Evolutionary conservation across 768 basidiomycete genomes (phyloP).

Genomic region (Amanita thiersii): DNA sequence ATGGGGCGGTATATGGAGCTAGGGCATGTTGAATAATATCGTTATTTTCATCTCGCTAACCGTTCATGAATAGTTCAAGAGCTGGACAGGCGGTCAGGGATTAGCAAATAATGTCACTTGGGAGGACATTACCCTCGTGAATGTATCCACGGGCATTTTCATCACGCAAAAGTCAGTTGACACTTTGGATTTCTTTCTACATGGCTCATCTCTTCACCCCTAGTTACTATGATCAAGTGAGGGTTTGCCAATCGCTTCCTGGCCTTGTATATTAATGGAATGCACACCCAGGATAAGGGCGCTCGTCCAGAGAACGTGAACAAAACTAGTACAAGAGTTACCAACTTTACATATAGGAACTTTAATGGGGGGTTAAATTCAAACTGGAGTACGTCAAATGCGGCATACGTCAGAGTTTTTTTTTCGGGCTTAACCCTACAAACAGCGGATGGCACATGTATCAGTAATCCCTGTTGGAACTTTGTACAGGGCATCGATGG

Average conservation of each 20-base stretch:
- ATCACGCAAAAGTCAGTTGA: constrained; percentile 33
- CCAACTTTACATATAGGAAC: constrained; percentile 27
- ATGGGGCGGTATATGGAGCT: constrained; percentile 40
- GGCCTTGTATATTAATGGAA: background rate
- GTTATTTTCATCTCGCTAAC: too few relatives aligned
- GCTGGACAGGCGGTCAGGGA: constrained; percentile 40
- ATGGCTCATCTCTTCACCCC: background rate
- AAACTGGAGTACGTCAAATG: constrained; percentile 26
- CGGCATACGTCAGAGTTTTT: background rate
- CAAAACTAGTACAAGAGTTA: constrained; percentile 25
- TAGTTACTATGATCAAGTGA: constrained; percentile 44
- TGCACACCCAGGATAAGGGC: constrained; percentile 21
- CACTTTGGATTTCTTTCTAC: background rate
- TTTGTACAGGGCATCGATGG: constrained; percentile 24
- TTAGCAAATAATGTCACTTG: constrained; percentile 40
- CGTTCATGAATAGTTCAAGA: constrained; percentile 30
- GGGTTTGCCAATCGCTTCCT: background rate
- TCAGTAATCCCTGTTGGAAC: constrained; percentile 32
- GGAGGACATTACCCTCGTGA: constrained; percentile 33
- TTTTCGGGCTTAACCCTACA: too few relatives aligned
- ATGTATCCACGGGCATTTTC: constrained; percentile 38
- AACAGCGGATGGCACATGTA: constrained; percentile 29
- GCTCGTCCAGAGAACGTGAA: constrained; percentile 22
- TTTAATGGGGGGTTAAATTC: constrained; percentile 24
- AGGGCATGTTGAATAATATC: constrained; percentile 19